Conservation (phyloP, 805 yeast genomes). For the Zygosaccharomyces lentus region DNA sequence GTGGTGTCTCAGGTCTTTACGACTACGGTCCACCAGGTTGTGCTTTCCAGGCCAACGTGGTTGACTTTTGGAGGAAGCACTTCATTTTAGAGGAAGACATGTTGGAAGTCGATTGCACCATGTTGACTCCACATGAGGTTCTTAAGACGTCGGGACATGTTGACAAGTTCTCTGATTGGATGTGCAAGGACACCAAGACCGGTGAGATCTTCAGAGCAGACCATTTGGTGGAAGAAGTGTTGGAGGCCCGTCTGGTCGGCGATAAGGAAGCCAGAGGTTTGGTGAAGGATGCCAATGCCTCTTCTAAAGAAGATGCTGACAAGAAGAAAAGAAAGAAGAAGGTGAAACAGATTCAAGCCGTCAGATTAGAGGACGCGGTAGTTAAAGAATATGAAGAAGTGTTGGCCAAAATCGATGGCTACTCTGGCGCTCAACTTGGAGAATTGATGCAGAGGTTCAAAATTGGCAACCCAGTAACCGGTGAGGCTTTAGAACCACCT, state of each 20-base stretch:
- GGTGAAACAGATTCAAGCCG: constrained; percentile 89
- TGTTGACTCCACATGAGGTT: constrained; percentile 97
- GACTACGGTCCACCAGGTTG: constrained; percentile 99
- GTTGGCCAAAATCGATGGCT: constrained; percentile 93
- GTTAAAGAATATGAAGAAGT: constrained; percentile 79
- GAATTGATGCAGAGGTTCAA: constrained; percentile 76
- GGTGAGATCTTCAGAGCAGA: constrained; percentile 99
- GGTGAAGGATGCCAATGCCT: constrained; percentile 47
- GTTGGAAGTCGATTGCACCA: constrained; percentile 97
- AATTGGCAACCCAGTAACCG: constrained; percentile 89
- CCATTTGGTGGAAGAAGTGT: constrained; percentile 95
- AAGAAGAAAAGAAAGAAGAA: constrained; percentile 93
- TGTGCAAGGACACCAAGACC: constrained; percentile 92
- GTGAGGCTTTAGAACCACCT: constrained; percentile 82
- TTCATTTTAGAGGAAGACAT: constrained; percentile 96
- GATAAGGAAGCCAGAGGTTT: constrained; percentile 94
- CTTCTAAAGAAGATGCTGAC: constrained; percentile 66
- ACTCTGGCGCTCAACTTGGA: constrained; percentile 87
- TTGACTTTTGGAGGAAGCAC: constrained; percentile 97
- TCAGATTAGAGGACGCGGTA: constrained; percentile 76
- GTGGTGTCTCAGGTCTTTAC: constrained; percentile 96
- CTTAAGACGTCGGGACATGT: constrained; percentile 98
- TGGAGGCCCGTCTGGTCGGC: constrained; percentile 94
- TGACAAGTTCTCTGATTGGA: constrained; percentile 98
- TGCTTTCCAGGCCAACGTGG: constrained; percentile 91